Evolutionary conservation across 108 stramenopile genomes (phyloP), one percentile per base, ranked within the genome.

Genomic region (Conticribra weissflogii): DNA sequence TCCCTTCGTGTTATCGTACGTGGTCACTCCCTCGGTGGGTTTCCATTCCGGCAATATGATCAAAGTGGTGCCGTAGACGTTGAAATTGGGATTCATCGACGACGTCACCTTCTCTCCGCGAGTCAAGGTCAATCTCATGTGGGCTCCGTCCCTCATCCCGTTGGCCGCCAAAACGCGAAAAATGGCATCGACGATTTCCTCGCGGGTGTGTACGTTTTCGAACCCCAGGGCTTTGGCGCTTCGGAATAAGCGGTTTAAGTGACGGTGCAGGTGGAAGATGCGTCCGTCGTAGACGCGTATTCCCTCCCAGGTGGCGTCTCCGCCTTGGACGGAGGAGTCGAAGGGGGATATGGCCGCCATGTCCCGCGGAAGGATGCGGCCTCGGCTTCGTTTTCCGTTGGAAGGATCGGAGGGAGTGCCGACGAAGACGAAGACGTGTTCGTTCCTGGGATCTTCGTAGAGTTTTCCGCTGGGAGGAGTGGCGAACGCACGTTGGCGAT

Each of bases 301-400:
- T 45, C 96, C 95, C 66, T 98, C 97, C 94, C 95, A 94, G n/a
- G 63, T 65, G 21, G 63, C 97, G 68, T 98, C 97, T 16, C 97
- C 97, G 12, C 96, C 97, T 82, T 97, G 96, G 1, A 97, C 97
- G 33, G 82, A 74, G 2, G 94, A 95, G 74, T 98, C 97, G 80
- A 93, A 96, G 12, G 94, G 86, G 70, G 81, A 74, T 31, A 97
- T 72, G 56, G 81, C 82, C 4, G 91, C 89, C 66, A 86, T 65
- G 5, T 82, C 76, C 22, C 93, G 77, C 12, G 93, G 93, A 19
- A 88, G 27, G 16, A 94, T 64, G 1, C 85, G 75, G 17, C 92
- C 92, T 27, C 68, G 36, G 12, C 12, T 62, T 3, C 47, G 46
- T 29, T 32, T 28, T 21, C 73, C 72, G 22, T 27, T 16, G 16